These are phyloP conservation scores for Cephalotrichum gorgonifer DNA, from an alignment of 2,329 filamentous ascomycete species.

Conservation along the genomic window DNA sequence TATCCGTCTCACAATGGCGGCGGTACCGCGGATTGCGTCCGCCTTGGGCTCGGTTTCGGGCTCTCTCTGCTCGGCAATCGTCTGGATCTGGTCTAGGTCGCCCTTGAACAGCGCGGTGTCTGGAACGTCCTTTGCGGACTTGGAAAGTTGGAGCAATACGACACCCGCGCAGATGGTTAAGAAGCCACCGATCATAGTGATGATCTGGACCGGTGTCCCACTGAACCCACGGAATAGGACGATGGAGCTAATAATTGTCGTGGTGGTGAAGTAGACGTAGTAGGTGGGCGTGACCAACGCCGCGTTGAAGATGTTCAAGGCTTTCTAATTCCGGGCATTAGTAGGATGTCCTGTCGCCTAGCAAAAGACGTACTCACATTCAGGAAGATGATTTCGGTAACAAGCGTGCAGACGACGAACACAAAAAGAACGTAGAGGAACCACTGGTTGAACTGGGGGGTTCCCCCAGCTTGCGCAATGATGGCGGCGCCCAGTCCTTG, in stretches of 20 bases:
- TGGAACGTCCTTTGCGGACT: conserved; percentile 94
- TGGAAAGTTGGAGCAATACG: conserved; percentile 87
- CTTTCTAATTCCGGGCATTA: conserved; percentile 59
- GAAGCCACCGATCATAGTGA: conserved; percentile 88
- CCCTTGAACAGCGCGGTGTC: conserved; percentile 87
- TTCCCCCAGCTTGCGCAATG: conserved; percentile 71
- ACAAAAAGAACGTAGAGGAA: conserved; percentile 87
- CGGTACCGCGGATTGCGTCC: conserved; percentile 85
- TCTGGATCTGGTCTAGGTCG: conserved; percentile 88
- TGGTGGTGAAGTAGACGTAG: conserved; percentile 95
- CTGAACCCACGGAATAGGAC: conserved; percentile 92
- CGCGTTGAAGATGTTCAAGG: conserved; percentile 91
- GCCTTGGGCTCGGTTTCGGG: conserved; percentile 95
- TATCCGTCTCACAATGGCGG: conserved; percentile 75
- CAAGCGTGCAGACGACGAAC: conserved; percentile 78
- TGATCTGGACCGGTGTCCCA: conserved; percentile 67
- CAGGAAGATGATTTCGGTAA: conserved; percentile 90
- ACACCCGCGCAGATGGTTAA: conserved; percentile 89
- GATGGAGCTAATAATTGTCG: conserved; percentile 88
- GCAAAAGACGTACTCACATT: conserved; percentile 58
- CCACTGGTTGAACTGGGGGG: conserved; percentile 92
- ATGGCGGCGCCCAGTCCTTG: conserved; percentile 89
- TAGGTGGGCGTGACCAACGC: conserved; percentile 96
- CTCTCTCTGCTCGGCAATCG: conserved; percentile 89
- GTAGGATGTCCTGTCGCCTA: neutral